Evolutionary conservation across 1,139 yeast genomes (phyloP).

Genomic region (Yarrowia galli): DNA sequence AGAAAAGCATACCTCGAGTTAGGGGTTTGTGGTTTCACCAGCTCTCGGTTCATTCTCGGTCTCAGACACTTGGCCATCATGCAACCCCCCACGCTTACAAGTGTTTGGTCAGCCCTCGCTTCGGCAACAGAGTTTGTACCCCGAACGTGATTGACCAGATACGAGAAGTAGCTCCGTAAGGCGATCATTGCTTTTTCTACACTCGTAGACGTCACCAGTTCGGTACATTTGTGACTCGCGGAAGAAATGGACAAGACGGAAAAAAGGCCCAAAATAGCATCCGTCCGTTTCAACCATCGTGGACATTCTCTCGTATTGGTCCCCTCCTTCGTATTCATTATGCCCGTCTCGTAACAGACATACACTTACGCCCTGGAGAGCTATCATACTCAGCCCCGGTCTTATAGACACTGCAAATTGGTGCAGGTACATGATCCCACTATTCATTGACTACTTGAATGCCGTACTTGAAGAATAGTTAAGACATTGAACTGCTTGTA

Average conservation of each 20-base stretch:
- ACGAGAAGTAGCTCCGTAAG: constrained; percentile 15
- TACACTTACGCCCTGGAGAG: background rate
- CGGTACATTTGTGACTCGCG: background rate
- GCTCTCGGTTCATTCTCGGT: too few relatives aligned
- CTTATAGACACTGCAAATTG: background rate
- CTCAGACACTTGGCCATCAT: too few relatives aligned
- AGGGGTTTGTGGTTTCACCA: background rate
- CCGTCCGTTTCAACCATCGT: background rate
- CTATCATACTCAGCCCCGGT: background rate
- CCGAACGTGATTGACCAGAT: constrained; percentile 29
- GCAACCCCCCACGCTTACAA: constrained; percentile 7
- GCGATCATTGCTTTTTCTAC: background rate
- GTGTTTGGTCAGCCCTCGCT: constrained; percentile 1
- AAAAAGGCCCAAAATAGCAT: background rate
- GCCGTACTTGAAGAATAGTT: background rate
- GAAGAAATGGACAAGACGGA: background rate
- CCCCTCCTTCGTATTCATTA: background rate
- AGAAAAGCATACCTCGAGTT: background rate
- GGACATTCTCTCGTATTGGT: too few relatives aligned
- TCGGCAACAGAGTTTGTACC: background rate
- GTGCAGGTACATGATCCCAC: constrained; percentile 11
- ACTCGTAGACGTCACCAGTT: background rate
- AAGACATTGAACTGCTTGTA: background rate
- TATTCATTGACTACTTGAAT: background rate
- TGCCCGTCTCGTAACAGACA: background rate